Percentiles rank a stretch among this genome's conserved stretches.
These are phyloP conservation scores for Wickerhamomyces sp. DNA, from an alignment of 1,139 yeast genomes.

Conservation along the genomic window DNA sequence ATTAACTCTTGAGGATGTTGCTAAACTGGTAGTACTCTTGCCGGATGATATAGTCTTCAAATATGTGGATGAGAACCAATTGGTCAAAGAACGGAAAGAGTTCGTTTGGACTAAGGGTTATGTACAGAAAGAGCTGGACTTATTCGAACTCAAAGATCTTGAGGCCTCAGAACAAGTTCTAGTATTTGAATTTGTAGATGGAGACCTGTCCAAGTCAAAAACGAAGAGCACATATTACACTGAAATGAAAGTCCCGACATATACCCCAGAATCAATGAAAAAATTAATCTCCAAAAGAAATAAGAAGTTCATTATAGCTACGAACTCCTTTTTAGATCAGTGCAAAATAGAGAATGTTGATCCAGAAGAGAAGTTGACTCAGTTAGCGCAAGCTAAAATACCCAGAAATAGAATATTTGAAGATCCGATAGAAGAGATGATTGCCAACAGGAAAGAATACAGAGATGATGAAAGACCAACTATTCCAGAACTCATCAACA, in stretches of 20 bases:
- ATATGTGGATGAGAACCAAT: conserved; percentile 71
- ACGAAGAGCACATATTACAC: conserved; percentile 30
- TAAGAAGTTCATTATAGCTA: conserved; percentile 43
- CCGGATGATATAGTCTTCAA: conserved; percentile 69
- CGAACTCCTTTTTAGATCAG: conserved; percentile 36
- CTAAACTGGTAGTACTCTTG: conserved; percentile 55
- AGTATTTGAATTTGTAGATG: conserved; percentile 77
- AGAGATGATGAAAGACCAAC: conserved; percentile 30
- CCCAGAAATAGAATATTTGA: conserved; percentile 47
- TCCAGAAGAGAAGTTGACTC: conserved; percentile 35
- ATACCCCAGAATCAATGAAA: conserved; percentile 47
- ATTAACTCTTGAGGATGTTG: conserved; percentile 48
- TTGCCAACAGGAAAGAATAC: conserved; percentile 25
- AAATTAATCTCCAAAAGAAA: conserved; percentile 59
- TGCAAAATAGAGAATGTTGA: conserved; percentile 31
- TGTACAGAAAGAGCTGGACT: conserved; percentile 43
- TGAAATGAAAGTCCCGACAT: conserved; percentile 39
- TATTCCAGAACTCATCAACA: conserved; percentile 42
- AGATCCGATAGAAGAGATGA: conserved; percentile 50
- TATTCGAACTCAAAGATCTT: conserved; percentile 40
- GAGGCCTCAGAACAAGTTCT: conserved; percentile 45
- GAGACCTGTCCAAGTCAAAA: conserved; percentile 42
- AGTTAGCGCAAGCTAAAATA: conserved; percentile 31
- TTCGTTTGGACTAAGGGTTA: conserved; percentile 41
- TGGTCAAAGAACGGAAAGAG: conserved; percentile 45